Conservation (phyloP, 768 basidiomycete species). For the Guyanaporus albipodus region DNA sequence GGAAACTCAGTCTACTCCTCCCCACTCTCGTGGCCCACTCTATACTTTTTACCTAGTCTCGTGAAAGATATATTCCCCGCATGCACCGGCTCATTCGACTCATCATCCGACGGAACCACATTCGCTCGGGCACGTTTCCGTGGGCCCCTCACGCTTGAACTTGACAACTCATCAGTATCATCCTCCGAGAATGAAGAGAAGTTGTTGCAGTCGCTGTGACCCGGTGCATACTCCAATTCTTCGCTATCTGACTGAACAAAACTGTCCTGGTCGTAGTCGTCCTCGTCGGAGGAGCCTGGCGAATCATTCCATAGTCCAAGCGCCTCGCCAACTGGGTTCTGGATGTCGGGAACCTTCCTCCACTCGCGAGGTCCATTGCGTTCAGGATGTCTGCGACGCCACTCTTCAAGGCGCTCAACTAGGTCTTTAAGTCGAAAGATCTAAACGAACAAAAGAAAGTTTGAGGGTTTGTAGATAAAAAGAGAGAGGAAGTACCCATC, state of each 20-base stretch:
- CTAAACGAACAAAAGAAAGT: not conserved
- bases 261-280: slow-evolving; percentile 1
- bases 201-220: not conserved
- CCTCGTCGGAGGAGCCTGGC: slow-evolving; percentile 10
- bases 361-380: not conserved
- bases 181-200: too few relatives aligned
- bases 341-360: slow-evolving; percentile 1
- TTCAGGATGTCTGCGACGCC: slow-evolving; percentile 11
- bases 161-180: not conserved
- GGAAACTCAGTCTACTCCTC: not conserved
- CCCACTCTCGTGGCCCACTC: not conserved
- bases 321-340: slow-evolving; percentile 13
- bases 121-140: slow-evolving; percentile 2
- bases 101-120: slow-evolving; percentile 4
- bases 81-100: not conserved
- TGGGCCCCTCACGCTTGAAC: not conserved
- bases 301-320: slow-evolving; percentile 15
- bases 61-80: too few relatives aligned
- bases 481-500: slow-evolving; percentile 7
- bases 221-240: not conserved
- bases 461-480: not conserved
- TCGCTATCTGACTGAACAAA: slow-evolving; percentile 10
- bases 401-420: slow-evolving; percentile 5
- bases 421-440: slow-evolving; percentile 7
- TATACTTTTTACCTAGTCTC: slow-evolving; percentile 7